Evolutionary conservation across 768 basidiomycete genomes (phyloP), one percentile per base, ranked within the genome.

Genomic region (Antrodiella citrinella): DNA sequence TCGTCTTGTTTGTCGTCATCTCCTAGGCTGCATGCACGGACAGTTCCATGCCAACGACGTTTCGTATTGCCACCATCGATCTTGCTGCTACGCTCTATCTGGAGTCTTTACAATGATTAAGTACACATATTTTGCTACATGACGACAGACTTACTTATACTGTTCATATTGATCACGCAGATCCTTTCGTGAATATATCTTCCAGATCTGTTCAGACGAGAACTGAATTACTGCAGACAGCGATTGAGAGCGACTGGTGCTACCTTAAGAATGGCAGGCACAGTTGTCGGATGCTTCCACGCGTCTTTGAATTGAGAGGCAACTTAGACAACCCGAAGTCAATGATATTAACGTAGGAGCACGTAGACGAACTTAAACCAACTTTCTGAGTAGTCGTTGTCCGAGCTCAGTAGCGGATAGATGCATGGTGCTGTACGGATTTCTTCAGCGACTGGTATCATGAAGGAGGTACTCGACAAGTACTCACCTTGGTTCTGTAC

Each of bases 41-140:
- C 25, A 7, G 62, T 64, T 2, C 62, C 62, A 48, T 64, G 62
- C 54, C 60, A 64, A 22, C 62, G 58, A 22, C 61, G 58, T 21
- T 51, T 38, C n/a, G 56, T 55, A 23, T 64, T 64, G 15, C 54
- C 62, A 21, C 45, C 45, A 0, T 4, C 1, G 3, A 24, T 1
- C 4, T 30, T 26, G 11, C 19, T 54, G n/a, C 44, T 50, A 18
- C 55, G 58, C 41, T 54, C 57, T 13, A 58, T 44, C 13, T 45
- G 45, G 19, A 57, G 55, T 18, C 58, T 59, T 38, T 7, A 4
- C n/a, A 38, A 20, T 3, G 21, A 42, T 47, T 24, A 44, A 24
- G 35, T 4, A 19, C n/a, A 10, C 9, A 12, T 44, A 24, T 0
- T 24, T 41, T 18, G 13, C 1, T 22, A 12, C 18, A 4, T 12